A percentile compares a stretch with the other conserved stretches of the same genome.
These are phyloP conservation scores for Pichia nanzhaoensis DNA, from an alignment of 805 yeast genomes.

Conservation along the genomic window DNA sequence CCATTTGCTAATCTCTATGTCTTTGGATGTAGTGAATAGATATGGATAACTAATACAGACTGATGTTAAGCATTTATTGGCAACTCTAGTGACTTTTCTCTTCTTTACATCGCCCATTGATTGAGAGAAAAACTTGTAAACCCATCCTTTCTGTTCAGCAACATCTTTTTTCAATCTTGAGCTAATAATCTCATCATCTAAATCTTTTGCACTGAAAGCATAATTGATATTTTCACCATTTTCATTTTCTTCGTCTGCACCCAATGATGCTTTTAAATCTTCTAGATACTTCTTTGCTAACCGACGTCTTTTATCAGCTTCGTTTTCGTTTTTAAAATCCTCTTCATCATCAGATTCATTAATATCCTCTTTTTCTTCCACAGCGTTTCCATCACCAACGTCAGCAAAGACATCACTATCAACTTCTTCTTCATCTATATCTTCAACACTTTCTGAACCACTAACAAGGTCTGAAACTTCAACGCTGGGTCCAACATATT, in stretches of 20 bases:
- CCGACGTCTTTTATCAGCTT: constrained; percentile 90
- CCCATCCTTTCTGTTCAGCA: constrained; percentile 80
- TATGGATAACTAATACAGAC: constrained; percentile 51
- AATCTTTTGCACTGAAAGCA: constrained; percentile 81
- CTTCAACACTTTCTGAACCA: constrained; percentile 29
- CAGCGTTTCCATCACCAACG: constrained; percentile 18
- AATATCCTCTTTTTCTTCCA: constrained; percentile 25
- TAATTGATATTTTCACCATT: constrained; percentile 23
- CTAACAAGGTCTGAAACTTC: constrained; percentile 49
- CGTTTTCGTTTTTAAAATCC: constrained; percentile 67
- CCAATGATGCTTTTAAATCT: constrained; percentile 54
- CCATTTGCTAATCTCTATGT: constrained; percentile 75
- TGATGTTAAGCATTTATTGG: constrained; percentile 51
- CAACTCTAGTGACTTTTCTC: constrained; percentile 44
- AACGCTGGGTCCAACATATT: constrained; percentile 13
- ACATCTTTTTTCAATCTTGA: constrained; percentile 80
- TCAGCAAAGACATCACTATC: constrained; percentile 26
- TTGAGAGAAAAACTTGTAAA: constrained; percentile 62
- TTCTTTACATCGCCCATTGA: constrained; percentile 34
- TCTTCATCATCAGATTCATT: constrained; percentile 57
- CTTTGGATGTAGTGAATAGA: constrained; percentile 78
- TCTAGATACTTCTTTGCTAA: constrained; percentile 89
- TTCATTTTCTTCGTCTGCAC: constrained; percentile 8
- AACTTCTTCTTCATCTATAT: constrained; percentile 33
- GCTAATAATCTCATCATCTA: constrained; percentile 80